Percentiles rank a stretch among this genome's conserved stretches.
Evolutionary conservation across 495 filamentous ascomycete species (phyloP).

Genomic region (Talaromyces trachyspermus): DNA sequence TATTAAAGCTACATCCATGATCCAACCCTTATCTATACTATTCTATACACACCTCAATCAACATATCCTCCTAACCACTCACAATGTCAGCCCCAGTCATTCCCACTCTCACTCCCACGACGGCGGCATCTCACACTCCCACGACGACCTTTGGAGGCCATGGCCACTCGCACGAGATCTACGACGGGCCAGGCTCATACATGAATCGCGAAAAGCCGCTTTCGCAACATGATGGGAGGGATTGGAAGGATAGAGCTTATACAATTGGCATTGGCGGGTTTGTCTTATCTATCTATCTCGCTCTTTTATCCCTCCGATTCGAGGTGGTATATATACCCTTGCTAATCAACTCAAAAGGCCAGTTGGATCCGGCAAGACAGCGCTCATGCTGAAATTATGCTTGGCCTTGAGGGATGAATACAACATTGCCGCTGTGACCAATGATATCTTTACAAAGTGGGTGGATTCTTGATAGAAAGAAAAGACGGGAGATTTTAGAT

Average conservation of each 20-base stretch:
- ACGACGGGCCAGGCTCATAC: conserved; percentile 88
- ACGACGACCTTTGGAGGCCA: conserved; percentile 68
- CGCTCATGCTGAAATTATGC: conserved; percentile 87
- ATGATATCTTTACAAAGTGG: conserved; percentile 95
- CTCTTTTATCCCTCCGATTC: neutral
- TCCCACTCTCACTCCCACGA: conserved; percentile 55
- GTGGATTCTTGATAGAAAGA: neutral
- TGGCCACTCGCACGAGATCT: conserved; percentile 92
- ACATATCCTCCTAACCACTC: no score
- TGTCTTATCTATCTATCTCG: conserved; percentile 18
- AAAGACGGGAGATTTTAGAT: neutral
- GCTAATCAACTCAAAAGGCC: conserved; percentile 48
- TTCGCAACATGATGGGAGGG: conserved; percentile 59
- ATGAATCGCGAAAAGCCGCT: conserved; percentile 89
- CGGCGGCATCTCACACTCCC: conserved; percentile 45
- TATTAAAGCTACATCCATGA: no score
- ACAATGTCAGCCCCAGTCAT: conserved; percentile 5
- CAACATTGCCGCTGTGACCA: conserved; percentile 91
- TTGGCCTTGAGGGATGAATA: conserved; percentile 65
- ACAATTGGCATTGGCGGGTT: conserved; percentile 97
- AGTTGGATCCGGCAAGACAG: conserved; percentile 95
- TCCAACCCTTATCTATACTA: neutral
- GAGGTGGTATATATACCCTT: neutral
- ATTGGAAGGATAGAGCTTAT: conserved; percentile 88
- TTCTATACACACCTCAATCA: neutral